Base-by-base conservation (phyloP, 2,329 filamentous ascomycete genomes). In the Verticillium nubilum region DNA sequence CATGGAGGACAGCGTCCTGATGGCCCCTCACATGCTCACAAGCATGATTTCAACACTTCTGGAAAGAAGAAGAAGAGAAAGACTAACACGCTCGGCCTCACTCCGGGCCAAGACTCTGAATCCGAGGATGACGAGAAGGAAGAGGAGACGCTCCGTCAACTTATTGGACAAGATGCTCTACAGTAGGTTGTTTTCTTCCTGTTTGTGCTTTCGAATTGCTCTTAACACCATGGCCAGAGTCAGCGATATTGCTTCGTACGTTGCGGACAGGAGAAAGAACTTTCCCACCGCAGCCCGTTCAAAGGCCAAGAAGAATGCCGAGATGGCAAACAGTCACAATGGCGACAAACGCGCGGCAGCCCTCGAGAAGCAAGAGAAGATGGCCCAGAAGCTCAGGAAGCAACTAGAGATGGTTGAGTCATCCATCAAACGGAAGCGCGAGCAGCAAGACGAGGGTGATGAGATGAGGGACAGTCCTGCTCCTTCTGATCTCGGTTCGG, bases 201-300 rank as follows among this genome's bases (percentile, higher is more conserved):
- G 7, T 42, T 31, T 7, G 12, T 53, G 7, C 31, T 59, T 37
- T 23, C n/a, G 33, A 59, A 47, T 54, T 17, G 26, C 5, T 50
- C 42, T 50, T 50, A 50, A 50, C 42, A 50, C 42, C n/a, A 3
- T 50, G n/a, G n/a, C 5, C 58, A 86, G 82, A 60, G 78, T 84
- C 17, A 84, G 84, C 60, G 92, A 97, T 68, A 81, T 97, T 59
- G 83, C 86, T 26, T 84, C 86, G 6, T 98, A 92, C 86, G 85
- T 96, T 63, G 86, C 86, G 56, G 92, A 97, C 72, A 86, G 94
- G 61, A 89, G 83, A 69, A 88, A 86, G 64, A 87, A 88, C 57
- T 98, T 85, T 70, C 94, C 94, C 2, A 97, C 93, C 2, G 85
- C 86, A 70, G 85, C 85, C 61, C 86, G 90, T 59, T 78, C 86